phyloP scores from a whole-genome alignment of 257 asterid species.

The Voacanga thouarsii region DNA sequence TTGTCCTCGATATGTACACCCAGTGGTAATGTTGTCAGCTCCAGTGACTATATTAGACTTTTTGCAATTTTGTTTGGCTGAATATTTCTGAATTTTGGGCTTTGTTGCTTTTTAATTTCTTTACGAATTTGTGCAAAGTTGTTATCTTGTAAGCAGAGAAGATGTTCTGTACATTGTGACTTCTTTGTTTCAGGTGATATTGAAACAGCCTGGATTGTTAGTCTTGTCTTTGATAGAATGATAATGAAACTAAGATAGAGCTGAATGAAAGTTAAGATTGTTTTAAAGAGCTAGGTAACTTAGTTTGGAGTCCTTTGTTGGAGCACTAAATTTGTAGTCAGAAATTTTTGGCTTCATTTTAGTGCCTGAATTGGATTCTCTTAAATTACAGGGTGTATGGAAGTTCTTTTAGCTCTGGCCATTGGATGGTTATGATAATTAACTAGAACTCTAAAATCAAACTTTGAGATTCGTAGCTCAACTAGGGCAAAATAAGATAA shows the following conservation, averaged over 20 bases:
- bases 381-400: neutral
- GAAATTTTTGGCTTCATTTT: neutral
- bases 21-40: constrained; percentile 52
- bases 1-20: constrained; percentile 82
- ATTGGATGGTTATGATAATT: neutral
- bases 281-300: neutral
- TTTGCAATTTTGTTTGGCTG: neutral
- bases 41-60: neutral
- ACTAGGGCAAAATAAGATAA: neutral
- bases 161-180: neutral
- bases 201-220: neutral
- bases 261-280: neutral
- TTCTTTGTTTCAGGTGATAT: neutral
- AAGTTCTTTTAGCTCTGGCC: neutral
- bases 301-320: neutral
- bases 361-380: neutral
- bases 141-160: neutral
- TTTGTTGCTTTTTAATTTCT: neutral
- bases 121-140: neutral
- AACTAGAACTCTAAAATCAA: neutral
- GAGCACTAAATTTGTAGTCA: neutral
- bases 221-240: neutral
- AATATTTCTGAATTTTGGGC: neutral
- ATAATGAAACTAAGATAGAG: neutral
- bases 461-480: neutral